Percentiles rank a stretch among this genome's conserved stretches.
Conservation (phyloP, 1,284 basidiomycete species). For the Ustilago trichophora region DNA sequence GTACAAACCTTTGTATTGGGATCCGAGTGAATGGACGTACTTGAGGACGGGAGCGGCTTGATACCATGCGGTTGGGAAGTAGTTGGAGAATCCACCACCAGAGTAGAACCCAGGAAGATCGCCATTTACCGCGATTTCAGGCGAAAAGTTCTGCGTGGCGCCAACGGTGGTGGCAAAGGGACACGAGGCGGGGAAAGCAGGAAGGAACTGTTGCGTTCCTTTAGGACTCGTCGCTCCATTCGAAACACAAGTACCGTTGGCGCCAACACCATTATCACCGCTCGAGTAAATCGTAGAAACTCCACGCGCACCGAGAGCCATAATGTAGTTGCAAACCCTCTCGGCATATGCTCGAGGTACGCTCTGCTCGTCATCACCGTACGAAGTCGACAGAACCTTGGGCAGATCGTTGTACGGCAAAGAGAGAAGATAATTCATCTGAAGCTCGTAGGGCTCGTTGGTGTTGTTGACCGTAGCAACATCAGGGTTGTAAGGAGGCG, state of each 20-base stretch:
- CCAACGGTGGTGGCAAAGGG: constrained; percentile 72
- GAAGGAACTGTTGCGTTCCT: constrained; percentile 71
- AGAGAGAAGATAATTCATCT: constrained; percentile 72
- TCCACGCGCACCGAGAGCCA: constrained; percentile 72
- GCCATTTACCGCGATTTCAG: constrained; percentile 55
- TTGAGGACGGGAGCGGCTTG: constrained; percentile 72
- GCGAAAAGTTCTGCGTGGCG: constrained; percentile 70
- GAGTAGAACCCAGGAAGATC: constrained; percentile 70
- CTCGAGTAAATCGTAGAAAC: constrained; percentile 75
- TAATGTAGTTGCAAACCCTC: constrained; percentile 75
- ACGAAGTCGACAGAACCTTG: constrained; percentile 71
- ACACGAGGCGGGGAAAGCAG: constrained; percentile 77
- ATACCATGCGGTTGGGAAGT: constrained; percentile 73
- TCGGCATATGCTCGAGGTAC: constrained; percentile 73
- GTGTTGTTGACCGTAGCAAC: constrained; percentile 72
- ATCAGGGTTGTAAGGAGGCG: constrained; percentile 74
- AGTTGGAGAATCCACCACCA: constrained; percentile 77
- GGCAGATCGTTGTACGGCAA: constrained; percentile 71
- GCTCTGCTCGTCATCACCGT: constrained; percentile 72
- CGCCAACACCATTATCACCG: constrained; percentile 76
- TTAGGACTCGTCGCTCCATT: constrained; percentile 74
- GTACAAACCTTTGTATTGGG: constrained; percentile 70
- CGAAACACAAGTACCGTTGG: constrained; percentile 71
- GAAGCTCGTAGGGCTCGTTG: constrained; percentile 76
- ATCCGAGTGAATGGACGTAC: constrained; percentile 72